Percentiles rank a stretch among this genome's conserved stretches.
phyloP scores from a whole-genome alignment of 352 stramenopile species.

The Hyaloperonospora arabidopsidis region DNA sequence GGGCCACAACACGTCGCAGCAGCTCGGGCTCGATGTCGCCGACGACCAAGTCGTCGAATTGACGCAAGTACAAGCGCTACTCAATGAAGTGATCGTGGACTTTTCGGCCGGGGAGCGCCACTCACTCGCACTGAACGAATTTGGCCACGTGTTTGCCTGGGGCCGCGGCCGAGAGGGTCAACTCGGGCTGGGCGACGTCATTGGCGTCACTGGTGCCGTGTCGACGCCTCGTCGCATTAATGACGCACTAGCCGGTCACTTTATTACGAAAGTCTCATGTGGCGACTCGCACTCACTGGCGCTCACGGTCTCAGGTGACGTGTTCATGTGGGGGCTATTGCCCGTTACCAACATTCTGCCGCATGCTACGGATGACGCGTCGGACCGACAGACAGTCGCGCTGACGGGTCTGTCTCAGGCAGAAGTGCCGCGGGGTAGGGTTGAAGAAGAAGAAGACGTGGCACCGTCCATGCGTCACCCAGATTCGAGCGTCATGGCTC shows the following conservation, averaged over 20 bases:
- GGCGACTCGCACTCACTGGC: constrained; percentile 72
- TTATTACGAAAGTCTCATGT: constrained; percentile 63
- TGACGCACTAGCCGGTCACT: constrained; percentile 41
- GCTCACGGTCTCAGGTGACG: constrained; percentile 41
- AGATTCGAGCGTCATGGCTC: constrained; percentile 46
- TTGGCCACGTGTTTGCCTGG: constrained; percentile 76
- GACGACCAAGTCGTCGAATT: constrained; percentile 57
- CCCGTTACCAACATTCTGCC: constrained; percentile 46
- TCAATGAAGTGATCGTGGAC: constrained; percentile 52
- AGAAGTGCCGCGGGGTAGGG: constrained; percentile 22
- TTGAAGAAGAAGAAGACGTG: no score
- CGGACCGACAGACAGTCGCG: constrained; percentile 49
- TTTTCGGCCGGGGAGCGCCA: constrained; percentile 70
- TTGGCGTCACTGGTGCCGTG: constrained; percentile 22
- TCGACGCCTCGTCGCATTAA: constrained; percentile 35
- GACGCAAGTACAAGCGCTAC: constrained; percentile 46
- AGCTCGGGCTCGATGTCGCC: constrained; percentile 45
- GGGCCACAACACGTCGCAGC: constrained; percentile 65
- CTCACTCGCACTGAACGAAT: constrained; percentile 72
- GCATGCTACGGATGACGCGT: constrained; percentile 30
- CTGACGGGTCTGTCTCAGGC: constrained; percentile 40
- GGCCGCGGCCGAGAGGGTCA: constrained; percentile 65
- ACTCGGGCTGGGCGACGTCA: constrained; percentile 43
- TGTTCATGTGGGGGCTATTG: constrained; percentile 74
- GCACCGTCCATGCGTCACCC: constrained; percentile 28